Percentiles rank a stretch among this genome's conserved stretches.
phyloP scores from a whole-genome alignment of 352 stramenopile species.

The Globisporangium viniferum region DNA sequence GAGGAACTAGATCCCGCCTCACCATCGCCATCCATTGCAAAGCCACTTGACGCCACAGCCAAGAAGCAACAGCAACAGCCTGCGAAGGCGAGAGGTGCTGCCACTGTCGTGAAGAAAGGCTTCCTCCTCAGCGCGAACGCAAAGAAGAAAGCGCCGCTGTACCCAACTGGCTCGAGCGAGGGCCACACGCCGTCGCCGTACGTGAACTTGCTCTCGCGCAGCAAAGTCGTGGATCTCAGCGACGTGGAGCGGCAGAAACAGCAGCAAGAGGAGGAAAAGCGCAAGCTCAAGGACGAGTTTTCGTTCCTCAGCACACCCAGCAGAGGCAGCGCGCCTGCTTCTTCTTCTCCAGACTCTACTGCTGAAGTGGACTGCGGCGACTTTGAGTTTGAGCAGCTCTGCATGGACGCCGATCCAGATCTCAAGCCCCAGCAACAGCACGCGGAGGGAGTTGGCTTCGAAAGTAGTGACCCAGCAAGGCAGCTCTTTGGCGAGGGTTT shows the following conservation, averaged over 20 bases:
- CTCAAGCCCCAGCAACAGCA: slow-evolving; percentile 25
- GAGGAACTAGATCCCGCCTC: slow-evolving; percentile 32
- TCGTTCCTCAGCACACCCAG: slow-evolving; percentile 22
- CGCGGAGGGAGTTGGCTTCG: not conserved
- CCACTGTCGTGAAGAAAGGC: slow-evolving; percentile 58
- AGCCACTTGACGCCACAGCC: not conserved
- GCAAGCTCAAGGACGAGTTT: slow-evolving; percentile 21
- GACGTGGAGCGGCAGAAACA: slow-evolving; percentile 41
- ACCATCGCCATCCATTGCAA: not conserved
- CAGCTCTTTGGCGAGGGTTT: slow-evolving; percentile 52
- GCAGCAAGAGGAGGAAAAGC: slow-evolving; percentile 24
- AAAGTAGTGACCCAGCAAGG: slow-evolving; percentile 12
- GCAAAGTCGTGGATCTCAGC: slow-evolving; percentile 75
- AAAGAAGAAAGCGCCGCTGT: slow-evolving; percentile 46
- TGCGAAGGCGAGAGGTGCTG: slow-evolving; percentile 14
- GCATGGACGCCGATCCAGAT: slow-evolving; percentile 73
- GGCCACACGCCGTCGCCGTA: slow-evolving; percentile 62
- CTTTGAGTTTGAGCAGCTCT: slow-evolving; percentile 80
- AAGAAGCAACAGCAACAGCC: slow-evolving; percentile 2
- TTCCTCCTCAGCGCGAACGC: slow-evolving; percentile 38
- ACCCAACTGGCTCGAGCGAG: slow-evolving; percentile 69
- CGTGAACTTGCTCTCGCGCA: slow-evolving; percentile 75
- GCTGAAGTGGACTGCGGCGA: slow-evolving; percentile 55
- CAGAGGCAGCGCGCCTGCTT: not conserved
- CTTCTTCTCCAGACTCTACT: not conserved